Evolutionary conservation across 257 asterid genomes (phyloP), one percentile per base, ranked within the genome.

Genomic region (Avicennia marina): DNA sequence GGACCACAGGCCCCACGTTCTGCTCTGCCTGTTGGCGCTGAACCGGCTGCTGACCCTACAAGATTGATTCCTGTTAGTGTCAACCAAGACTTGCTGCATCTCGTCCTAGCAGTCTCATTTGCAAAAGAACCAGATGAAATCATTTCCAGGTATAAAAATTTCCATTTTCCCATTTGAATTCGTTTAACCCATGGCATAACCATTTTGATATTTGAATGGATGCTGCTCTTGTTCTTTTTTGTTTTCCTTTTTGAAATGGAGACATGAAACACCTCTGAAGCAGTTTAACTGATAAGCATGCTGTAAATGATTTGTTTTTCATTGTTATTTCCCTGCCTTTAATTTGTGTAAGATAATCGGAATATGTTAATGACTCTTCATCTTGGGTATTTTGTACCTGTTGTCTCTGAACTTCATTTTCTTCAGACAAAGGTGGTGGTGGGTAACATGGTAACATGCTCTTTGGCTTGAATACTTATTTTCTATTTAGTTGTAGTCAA

Each of bases 1-100:
- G 97, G 98, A 16, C 98, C 97, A 40, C 91, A 77, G 68, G 98
- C 97, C 62, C 97, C 98, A 41, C 95, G 95, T 42, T 93, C 98
- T 63, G 98, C 98, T 79, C 76, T 93, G 62, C 98, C 98, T 3
- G 84, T 73, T 62, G 98, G 98, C 11, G 95, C 98, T 25, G 97
- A 88, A 68, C 98, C 98, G 2, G 74, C 81, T 33, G 87, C 97
- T 2, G 94, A 93, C 47, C 98, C 95, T 44, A 77, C 85, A 31
- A 78, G 97, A 74, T 75, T 89, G 77, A 75, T 67, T 36, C 83
- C 82, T 9, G 95, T 89, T 49, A 80, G 11, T 64, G 67, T 80
- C 64, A 81, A 75, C 70, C 82, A 83, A 53, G 96, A 93, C 67
- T 76, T 93, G 68, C 78, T 81, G 29, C 97, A 89, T 82, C 80